Evolutionary conservation across 2,329 filamentous ascomycete genomes (phyloP).

Genomic region (Graphium sp.): DNA sequence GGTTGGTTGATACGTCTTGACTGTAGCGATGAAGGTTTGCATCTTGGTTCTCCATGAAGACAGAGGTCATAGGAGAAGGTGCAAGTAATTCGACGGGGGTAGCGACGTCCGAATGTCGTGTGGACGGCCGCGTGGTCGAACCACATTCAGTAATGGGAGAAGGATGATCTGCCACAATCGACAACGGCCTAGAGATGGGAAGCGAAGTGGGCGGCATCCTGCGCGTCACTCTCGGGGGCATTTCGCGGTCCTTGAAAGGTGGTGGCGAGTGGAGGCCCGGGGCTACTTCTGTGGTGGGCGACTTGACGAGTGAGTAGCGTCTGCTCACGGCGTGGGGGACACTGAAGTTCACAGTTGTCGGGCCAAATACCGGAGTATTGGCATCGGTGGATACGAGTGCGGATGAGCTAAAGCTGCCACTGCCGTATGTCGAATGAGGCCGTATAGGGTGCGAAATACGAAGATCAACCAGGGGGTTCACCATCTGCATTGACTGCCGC

Average conservation of each 20-base stretch:
- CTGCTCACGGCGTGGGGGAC: slow-evolving; percentile 27
- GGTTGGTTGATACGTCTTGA: too few relatives aligned
- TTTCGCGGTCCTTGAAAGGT: slow-evolving; percentile 8
- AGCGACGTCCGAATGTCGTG: too few relatives aligned
- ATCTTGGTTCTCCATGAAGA: too few relatives aligned
- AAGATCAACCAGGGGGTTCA: slow-evolving; percentile 24
- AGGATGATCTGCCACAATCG: slow-evolving; percentile 35
- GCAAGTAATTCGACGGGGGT: too few relatives aligned
- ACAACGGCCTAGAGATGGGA: slow-evolving; percentile 31
- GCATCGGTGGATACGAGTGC: slow-evolving; percentile 10
- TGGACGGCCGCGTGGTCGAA: too few relatives aligned
- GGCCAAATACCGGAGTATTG: slow-evolving; percentile 6
- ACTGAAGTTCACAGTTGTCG: slow-evolving; percentile 31
- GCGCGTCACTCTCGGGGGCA: slow-evolving; percentile 6
- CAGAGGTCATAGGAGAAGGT: too few relatives aligned
- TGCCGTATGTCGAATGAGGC: slow-evolving; percentile 9
- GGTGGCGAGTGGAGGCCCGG: slow-evolving; percentile 2
- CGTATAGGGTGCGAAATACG: slow-evolving; percentile 11
- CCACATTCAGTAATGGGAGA: slow-evolving; percentile 21
- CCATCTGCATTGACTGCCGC: slow-evolving; percentile 31
- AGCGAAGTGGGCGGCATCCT: slow-evolving; percentile 24
- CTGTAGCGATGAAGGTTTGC: too few relatives aligned
- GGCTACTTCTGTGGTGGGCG: slow-evolving; percentile 8
- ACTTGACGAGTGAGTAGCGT: slow-evolving; percentile 23
- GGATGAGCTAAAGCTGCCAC: neutral